Evolutionary conservation across 2,329 filamentous ascomycete species (phyloP).

Genomic region (Botrytis elliptica): DNA sequence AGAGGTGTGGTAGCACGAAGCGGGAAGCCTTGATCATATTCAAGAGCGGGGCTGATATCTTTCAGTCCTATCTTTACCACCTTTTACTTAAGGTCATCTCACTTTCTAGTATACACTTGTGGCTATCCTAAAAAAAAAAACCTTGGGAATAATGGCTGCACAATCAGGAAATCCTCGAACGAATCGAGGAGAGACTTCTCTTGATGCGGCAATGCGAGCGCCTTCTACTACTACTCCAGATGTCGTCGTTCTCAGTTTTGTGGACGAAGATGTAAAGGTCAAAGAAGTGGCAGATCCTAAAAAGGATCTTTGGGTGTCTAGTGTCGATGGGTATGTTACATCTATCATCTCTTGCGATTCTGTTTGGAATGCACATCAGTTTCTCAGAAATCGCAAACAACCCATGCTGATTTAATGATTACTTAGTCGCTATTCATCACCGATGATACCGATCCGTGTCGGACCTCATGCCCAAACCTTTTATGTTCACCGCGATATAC

Average conservation of each 20-base stretch:
- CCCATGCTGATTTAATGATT: not conserved
- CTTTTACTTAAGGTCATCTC: not conserved
- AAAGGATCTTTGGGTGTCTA: conserved; percentile 51
- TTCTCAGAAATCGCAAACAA: not conserved
- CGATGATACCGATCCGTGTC: conserved; percentile 47
- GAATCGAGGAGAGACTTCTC: conserved; percentile 31
- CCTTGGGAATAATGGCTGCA: not conserved
- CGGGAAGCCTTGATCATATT: conserved; percentile 13
- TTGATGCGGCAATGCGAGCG: conserved; percentile 45
- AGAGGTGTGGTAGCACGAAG: conserved; percentile 20
- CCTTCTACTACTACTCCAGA: conserved; percentile 42
- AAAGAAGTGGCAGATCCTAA: conserved; percentile 43
- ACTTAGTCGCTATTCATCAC: conserved; percentile 46
- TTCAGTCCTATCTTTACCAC: conserved; percentile 9
- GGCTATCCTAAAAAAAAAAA: not conserved
- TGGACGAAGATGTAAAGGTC: conserved; percentile 37
- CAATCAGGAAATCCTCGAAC: not conserved
- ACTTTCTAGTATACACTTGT: not conserved
- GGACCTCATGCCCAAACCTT: conserved; percentile 49
- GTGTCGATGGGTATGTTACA: conserved; percentile 47
- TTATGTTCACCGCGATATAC: conserved; percentile 48
- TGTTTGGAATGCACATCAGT: not conserved
- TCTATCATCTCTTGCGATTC: not conserved
- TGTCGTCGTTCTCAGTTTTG: conserved; percentile 43
- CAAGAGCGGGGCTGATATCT: conserved; percentile 21